Percentiles rank a stretch among this genome's conserved stretches.
phyloP scores from a whole-genome alignment of 1,139 yeast genomes.

The Debaryomycetaceae sp. region DNA sequence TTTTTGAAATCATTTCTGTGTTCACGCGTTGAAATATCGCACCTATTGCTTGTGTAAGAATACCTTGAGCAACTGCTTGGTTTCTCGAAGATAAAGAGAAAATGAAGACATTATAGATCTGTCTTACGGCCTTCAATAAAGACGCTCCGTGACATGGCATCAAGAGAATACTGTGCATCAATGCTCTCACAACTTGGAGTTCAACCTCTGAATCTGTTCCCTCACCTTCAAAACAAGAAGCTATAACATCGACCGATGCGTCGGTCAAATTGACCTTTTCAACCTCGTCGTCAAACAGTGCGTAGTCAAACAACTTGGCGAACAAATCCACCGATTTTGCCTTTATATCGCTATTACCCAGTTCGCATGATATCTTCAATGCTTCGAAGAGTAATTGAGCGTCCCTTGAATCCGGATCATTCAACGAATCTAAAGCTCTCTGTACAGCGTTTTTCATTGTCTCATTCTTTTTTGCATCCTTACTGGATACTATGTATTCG shows the following conservation, averaged over 20 bases:
- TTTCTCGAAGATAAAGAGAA: slow-evolving; percentile 77
- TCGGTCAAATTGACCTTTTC: slow-evolving; percentile 64
- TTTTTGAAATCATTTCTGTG: slow-evolving; percentile 19
- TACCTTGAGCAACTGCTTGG: slow-evolving; percentile 94
- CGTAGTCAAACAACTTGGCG: slow-evolving; percentile 44
- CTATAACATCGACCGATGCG: slow-evolving; percentile 79
- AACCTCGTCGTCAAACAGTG: slow-evolving; percentile 33
- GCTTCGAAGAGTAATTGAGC: slow-evolving; percentile 39
- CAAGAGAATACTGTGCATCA: slow-evolving; percentile 80
- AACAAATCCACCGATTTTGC: slow-evolving; percentile 42
- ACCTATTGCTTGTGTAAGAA: slow-evolving; percentile 84
- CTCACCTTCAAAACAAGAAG: slow-evolving; percentile 87
- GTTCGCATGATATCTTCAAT: slow-evolving; percentile 38
- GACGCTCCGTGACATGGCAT: slow-evolving; percentile 91
- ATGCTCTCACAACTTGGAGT: slow-evolving; percentile 86
- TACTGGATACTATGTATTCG: slow-evolving; percentile 30
- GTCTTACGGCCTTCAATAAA: slow-evolving; percentile 84
- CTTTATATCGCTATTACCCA: slow-evolving; percentile 29
- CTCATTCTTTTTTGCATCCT: slow-evolving; percentile 42
- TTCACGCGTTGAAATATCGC: slow-evolving; percentile 78
- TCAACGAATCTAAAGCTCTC: slow-evolving; percentile 35
- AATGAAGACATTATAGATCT: slow-evolving; percentile 87
- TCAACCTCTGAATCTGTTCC: slow-evolving; percentile 88
- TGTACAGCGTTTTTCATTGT: slow-evolving; percentile 28
- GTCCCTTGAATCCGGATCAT: slow-evolving; percentile 24